These are phyloP conservation scores for Forsythia viridissima DNA, from an alignment of 257 asterid genomes.

Conservation along the genomic window DNA sequence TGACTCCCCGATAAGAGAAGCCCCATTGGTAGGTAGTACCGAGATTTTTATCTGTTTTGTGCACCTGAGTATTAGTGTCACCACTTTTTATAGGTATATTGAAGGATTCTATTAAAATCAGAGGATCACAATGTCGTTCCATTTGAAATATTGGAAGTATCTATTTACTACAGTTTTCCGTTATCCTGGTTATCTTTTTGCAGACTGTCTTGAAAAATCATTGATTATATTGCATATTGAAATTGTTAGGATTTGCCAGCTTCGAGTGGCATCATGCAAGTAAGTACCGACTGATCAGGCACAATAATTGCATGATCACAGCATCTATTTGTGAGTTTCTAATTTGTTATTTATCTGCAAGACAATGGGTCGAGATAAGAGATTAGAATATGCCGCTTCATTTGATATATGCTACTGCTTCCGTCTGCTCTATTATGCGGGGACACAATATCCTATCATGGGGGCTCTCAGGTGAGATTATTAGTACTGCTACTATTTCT, in stretches of 20 bases:
- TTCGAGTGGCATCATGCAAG: conserved; percentile 96
- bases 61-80: not conserved
- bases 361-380: conserved; percentile 97
- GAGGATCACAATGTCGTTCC: not conserved
- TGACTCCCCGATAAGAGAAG: not conserved
- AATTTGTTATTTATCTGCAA: conserved; percentile 32
- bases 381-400: conserved; percentile 86
- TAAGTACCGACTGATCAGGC: conserved; percentile 43
- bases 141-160: not conserved
- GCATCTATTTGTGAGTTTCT: conserved; percentile 18
- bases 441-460: conserved; percentile 97
- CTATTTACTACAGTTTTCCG: not conserved
- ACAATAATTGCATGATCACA: not conserved
- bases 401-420: conserved; percentile 85
- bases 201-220: conserved; percentile 15
- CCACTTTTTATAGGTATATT: not conserved
- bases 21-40: not conserved
- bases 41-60: not conserved
- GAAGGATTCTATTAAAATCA: not conserved
- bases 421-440: conserved; percentile 84
- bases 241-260: conserved; percentile 80
- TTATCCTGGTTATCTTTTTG: conserved; percentile 19
- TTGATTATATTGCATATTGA: conserved; percentile 36
- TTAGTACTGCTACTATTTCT: not conserved
- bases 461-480: conserved; percentile 86